Percentiles rank a stretch among this genome's conserved stretches.
phyloP scores from a whole-genome alignment of 129 eudicot genomes.

The Smallanthus sonchifolius region DNA sequence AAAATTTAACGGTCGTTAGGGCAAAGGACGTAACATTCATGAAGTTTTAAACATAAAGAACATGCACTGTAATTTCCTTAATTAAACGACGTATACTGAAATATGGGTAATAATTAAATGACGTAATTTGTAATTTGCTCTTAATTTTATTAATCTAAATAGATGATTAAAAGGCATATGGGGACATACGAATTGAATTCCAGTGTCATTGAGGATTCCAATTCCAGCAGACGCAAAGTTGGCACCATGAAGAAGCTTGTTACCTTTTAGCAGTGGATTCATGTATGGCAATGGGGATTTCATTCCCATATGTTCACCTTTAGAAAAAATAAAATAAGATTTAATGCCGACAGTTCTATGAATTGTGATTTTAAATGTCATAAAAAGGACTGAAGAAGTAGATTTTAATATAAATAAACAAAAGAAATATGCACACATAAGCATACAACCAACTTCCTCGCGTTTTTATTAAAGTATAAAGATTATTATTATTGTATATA shows the following conservation, averaged over 20 bases:
- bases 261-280: slow-evolving; percentile 33
- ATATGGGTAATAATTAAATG: too few relatives aligned
- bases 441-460: not conserved
- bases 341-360: not conserved
- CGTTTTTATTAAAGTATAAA: not conserved
- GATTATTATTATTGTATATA: not conserved
- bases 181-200: slow-evolving; percentile 45
- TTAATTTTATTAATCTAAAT: too few relatives aligned
- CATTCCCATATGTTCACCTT: slow-evolving; percentile 34
- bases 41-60: too few relatives aligned
- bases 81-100: too few relatives aligned
- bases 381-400: not conserved
- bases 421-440: not conserved
- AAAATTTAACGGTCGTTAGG: too few relatives aligned
- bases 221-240: slow-evolving; percentile 56
- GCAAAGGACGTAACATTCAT: too few relatives aligned
- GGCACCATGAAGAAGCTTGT: slow-evolving; percentile 40
- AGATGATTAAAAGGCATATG: not conserved
- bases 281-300: slow-evolving; percentile 38
- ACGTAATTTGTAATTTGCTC: too few relatives aligned
- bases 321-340: not conserved
- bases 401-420: not conserved
- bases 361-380: not conserved
- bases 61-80: too few relatives aligned
- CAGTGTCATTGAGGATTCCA: slow-evolving; percentile 42